A percentile compares a stretch with the other conserved stretches of the same genome.
Conservation (phyloP, 108 stramenopile species). For the Conticribra guillardii region DNA sequence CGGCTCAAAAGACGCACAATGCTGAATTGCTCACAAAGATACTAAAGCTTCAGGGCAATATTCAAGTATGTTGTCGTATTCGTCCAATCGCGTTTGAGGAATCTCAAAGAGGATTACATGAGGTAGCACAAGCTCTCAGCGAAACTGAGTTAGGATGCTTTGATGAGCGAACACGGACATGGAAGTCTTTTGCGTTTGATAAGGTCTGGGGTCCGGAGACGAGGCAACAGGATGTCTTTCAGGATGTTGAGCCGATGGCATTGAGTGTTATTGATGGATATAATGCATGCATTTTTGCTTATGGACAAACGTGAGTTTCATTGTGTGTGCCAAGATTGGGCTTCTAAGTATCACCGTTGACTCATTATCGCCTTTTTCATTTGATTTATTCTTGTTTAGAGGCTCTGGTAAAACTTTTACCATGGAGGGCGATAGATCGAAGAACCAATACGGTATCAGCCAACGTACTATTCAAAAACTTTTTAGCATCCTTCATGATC, state of each 20-base stretch:
- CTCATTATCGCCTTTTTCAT: background rate
- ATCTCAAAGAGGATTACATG: conserved; percentile 70
- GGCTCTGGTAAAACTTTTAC: conserved; percentile 91
- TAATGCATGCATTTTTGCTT: conserved; percentile 99
- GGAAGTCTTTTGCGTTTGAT: conserved; percentile 91
- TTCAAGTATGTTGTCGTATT: conserved; percentile 91
- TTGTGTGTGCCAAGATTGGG: conserved; percentile 2
- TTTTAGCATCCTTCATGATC: conserved; percentile 78
- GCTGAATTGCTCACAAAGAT: conserved; percentile 88
- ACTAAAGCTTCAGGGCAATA: conserved; percentile 88
- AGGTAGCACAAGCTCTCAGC: conserved; percentile 81
- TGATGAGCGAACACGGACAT: conserved; percentile 76
- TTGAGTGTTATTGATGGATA: conserved; percentile 96
- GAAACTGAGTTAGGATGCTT: conserved; percentile 91
- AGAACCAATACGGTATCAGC: conserved; percentile 81
- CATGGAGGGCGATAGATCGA: conserved; percentile 83
- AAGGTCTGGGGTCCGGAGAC: conserved; percentile 96
- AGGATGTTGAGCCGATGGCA: conserved; percentile 94
- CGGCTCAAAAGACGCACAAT: conserved; percentile 84
- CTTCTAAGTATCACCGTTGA: background rate
- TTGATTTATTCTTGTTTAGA: conserved; percentile 27
- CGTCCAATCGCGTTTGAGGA: conserved; percentile 82
- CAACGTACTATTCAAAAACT: conserved; percentile 90
- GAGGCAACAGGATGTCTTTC: conserved; percentile 88
- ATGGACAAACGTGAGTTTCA: conserved; percentile 83